Conservation (phyloP, 176 grass and related monocot species). For the Triticum dicoccoides region DNA sequence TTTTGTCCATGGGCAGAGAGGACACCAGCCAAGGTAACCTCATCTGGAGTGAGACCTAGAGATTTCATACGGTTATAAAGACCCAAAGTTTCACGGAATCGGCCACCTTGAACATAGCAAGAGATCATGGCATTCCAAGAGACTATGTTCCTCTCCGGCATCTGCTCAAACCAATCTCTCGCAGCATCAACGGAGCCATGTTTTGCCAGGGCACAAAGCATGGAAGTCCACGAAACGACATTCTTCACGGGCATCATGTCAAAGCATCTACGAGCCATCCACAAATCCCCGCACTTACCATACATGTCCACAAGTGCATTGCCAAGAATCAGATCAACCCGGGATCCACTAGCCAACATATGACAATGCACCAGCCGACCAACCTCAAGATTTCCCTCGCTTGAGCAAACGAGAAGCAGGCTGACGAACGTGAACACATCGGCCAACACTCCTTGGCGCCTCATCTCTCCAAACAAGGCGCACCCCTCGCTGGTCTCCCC, state of each 20-base stretch:
- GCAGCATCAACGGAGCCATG: constrained; percentile 31
- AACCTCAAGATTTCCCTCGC: constrained; percentile 27
- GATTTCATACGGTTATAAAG: constrained; percentile 39
- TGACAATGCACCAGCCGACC: constrained; percentile 31
- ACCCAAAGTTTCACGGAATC: constrained; percentile 30
- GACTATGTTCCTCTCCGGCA: constrained; percentile 36
- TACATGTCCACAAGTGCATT: constrained; percentile 55
- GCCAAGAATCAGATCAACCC: constrained; percentile 35
- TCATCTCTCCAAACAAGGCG: constrained; percentile 28
- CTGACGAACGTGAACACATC: constrained; percentile 39
- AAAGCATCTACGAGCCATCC: constrained; percentile 38
- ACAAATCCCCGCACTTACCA: constrained; percentile 29
- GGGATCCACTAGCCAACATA: constrained; percentile 23
- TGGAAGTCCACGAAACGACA: constrained; percentile 42
- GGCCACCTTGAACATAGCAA: constrained; percentile 39
- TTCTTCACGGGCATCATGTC: constrained; percentile 38
- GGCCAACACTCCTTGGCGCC: not conserved
- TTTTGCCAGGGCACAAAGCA: constrained; percentile 40
- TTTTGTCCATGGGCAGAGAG: constrained; percentile 41
- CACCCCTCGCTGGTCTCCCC: not conserved
- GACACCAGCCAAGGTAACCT: constrained; percentile 33
- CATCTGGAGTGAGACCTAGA: constrained; percentile 33
- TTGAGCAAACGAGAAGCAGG: constrained; percentile 26
- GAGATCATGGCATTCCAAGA: constrained; percentile 60
- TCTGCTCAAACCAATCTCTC: constrained; percentile 40